Evolutionary conservation across 768 basidiomycete genomes (phyloP), one percentile per base, ranked within the genome.

Genomic region (Mycena belliarum): DNA sequence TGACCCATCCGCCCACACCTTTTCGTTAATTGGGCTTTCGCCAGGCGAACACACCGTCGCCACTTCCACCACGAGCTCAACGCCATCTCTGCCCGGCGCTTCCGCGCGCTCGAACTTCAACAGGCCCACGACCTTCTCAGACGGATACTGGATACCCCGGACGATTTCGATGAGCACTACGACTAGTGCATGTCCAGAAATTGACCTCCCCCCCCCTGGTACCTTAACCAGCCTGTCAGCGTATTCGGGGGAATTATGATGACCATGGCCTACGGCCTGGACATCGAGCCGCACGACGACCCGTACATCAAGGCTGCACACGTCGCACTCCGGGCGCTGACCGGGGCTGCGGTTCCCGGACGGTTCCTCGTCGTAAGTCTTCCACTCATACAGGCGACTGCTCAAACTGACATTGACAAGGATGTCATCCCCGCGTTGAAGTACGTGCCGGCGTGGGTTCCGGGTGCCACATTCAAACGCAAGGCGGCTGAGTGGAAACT

Each of bases 341-440:
- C 23, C 43, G 25, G 14, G 11, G 43, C 43, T 16, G 43, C 24
- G 28, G 32, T 48, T 1, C 54, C 44, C 6, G 54, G 54, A 38
- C 12, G 37, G 29, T 55, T 40, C 37, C 21, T 55, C 18, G 54
- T 55, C 21, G 54, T 54, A 21, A 6, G 46, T 18, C 6, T 1
- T 3, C n/a, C 9, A 37, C 9, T 18, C 11, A 32, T 32, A 32
- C 12, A 6, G 1, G 20, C 15, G 16, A 41, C 23, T 20, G n/a
- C 12, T 26, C 6, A 26, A 20, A 18, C 7, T 23, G 20, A 10
- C 16, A 18, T 3, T 23, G 20, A 10, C 16, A 29, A 59, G 68
- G 46, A 68, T 64, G 3, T 50, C 46, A 23, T 62, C 62, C 23
- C 70, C 65, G 45, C 68, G 60, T 48, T 61, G 14, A 61, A 63